Base-by-base conservation (phyloP, 2,329 filamentous ascomycete species). In the Herpotrichia juniperi region DNA sequence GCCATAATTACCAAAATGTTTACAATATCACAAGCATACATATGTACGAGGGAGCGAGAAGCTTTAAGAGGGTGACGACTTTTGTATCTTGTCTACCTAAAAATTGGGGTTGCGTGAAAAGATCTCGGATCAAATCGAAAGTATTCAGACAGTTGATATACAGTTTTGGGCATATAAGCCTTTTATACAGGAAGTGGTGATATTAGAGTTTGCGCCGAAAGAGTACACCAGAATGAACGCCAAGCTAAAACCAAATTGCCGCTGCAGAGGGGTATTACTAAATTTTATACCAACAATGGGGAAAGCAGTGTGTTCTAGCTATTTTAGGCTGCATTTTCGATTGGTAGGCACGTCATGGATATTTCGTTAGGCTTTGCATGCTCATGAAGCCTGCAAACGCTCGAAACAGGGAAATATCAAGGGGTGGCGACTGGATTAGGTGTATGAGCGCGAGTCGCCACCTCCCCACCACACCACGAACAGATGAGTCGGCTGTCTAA, bases 381-480 rank as follows among this genome's bases (percentile, higher is more conserved):
- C 7, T 7, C 5, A 37, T 19, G 7, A 37, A 16, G 31, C 10
- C 5, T 11, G n/a, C 5, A 34, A n/a, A 9, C 14, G n/a, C n/a
- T 8, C 9, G 14, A n/a, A 9, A 16, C 14, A 16, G 9, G 16
- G 9, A 11, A 5, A 11, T 5, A 5, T 34, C 31, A 34, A 8
- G 16, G 5, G 31, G 31, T 11, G 5, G n/a, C 31, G 14, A n/a
- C 16, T n/a, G 35, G 39, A 17, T 6, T n/a, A n/a, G n/a, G n/a
- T n/a, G n/a, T 42, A 4, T 26, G 39, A 9, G n/a, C 19, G 9
- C 21, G n/a, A 26, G 9, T 26, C 21, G 19, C 19, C 9, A 62
- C 54, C 11, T 54, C 44, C 17, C 60, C 60, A 19, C 32, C 40
- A 21, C 61, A 63, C 61, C 61, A 63, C 14, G 61, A 42, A 28